phyloP scores from a whole-genome alignment of 345 rosid genomes.

The Noccaea bulbosa region DNA sequence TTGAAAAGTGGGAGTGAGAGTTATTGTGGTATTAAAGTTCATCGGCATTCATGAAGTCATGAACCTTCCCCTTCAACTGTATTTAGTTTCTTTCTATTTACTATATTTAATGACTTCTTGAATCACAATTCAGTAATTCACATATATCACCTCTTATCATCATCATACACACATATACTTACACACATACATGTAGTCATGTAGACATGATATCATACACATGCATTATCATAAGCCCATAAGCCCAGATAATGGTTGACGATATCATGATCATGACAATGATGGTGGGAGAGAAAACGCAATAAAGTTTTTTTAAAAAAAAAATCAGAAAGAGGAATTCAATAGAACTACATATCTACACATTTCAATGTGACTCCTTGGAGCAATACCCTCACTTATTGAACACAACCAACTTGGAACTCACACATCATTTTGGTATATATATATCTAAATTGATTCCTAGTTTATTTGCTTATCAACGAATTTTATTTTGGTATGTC shows the following conservation, averaged over 20 bases:
- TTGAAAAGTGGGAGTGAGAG: conserved; percentile 42
- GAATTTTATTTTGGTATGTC: conserved; percentile 38
- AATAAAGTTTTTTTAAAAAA: not conserved
- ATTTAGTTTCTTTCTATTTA: conserved; percentile 42
- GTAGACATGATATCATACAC: conserved; percentile 19
- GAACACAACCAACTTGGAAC: conserved; percentile 39
- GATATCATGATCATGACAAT: conserved; percentile 16
- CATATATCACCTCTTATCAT: conserved; percentile 1
- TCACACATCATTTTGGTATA: conserved; percentile 14
- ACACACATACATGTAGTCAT: not conserved
- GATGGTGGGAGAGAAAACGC: conserved; percentile 4
- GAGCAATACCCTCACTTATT: conserved; percentile 33
- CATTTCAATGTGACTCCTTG: conserved; percentile 38
- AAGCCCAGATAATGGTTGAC: conserved; percentile 17
- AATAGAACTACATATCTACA: conserved; percentile 27
- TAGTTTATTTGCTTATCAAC: conserved; percentile 27
- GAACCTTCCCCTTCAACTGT: conserved; percentile 49
- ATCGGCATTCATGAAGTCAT: conserved; percentile 47
- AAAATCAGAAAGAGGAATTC: not conserved
- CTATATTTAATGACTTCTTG: conserved; percentile 28
- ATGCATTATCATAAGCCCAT: conserved; percentile 18
- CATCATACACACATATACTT: conserved; percentile 18
- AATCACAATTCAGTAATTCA: conserved; percentile 1
- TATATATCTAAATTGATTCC: not conserved
- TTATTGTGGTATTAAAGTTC: conserved; percentile 43